A percentile compares a stretch with the other conserved stretches of the same genome.
These are phyloP conservation scores for Endothia cerciana DNA, from an alignment of 2,329 filamentous ascomycete species.

Conservation along the genomic window DNA sequence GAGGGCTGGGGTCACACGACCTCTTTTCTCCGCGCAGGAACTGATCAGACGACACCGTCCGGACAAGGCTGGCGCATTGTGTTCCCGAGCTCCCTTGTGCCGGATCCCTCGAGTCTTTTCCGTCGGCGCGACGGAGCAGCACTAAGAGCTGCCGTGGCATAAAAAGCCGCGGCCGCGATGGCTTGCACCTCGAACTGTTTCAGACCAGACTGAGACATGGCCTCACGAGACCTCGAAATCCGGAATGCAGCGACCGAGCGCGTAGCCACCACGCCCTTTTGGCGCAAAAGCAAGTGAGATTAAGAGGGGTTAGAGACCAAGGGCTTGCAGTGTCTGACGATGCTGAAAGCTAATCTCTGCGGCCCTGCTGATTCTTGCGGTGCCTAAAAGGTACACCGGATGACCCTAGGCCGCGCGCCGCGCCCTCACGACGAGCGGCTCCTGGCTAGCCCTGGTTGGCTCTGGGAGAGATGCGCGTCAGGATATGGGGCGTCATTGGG, in stretches of 20 bases:
- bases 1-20: conserved; percentile 28
- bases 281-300: neutral
- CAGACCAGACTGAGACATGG: conserved; percentile 1
- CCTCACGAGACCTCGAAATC: neutral
- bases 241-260: neutral
- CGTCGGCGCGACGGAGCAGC: neutral
- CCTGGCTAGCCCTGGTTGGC: neutral
- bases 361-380: neutral
- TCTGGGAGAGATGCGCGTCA: neutral
- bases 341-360: neutral
- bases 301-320: neutral
- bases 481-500: neutral
- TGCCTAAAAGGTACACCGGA: neutral
- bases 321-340: neutral
- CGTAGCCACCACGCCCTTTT: neutral
- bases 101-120: neutral
- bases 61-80: conserved; percentile 15
- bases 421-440: neutral
- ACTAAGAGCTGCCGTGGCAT: neutral
- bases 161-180: neutral
- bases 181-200: conserved; percentile 9
- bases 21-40: conserved; percentile 22
- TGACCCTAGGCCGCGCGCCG: neutral
- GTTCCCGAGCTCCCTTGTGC: neutral
- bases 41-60: conserved; percentile 27